A percentile compares a stretch with the other conserved stretches of the same genome.
phyloP scores from a whole-genome alignment of 768 basidiomycete species.

The Rhizopogon vulgaris region DNA sequence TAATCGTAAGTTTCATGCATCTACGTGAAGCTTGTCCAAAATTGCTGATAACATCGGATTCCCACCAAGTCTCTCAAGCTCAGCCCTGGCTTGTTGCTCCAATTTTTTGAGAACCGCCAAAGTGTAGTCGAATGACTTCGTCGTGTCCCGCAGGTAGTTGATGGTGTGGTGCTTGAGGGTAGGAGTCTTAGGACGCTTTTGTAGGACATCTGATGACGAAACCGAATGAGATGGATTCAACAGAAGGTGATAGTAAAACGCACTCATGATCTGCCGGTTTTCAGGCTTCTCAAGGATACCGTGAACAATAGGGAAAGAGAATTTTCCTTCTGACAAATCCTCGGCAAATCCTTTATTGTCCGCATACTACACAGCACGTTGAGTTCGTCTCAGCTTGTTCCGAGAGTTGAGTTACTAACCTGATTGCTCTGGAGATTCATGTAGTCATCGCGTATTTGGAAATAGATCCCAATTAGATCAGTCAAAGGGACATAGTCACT shows the following conservation, averaged over 20 bases:
- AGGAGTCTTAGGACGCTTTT: conserved; percentile 78
- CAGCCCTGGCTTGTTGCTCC: conserved; percentile 58
- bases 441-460: conserved; percentile 58
- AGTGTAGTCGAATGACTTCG: conserved; percentile 87
- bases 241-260: conserved; percentile 26
- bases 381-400: background rate
- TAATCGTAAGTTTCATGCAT: background rate
- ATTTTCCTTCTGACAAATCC: conserved; percentile 94
- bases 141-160: conserved; percentile 66
- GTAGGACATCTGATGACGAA: conserved; percentile 66
- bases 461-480: conserved; percentile 51
- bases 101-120: conserved; percentile 59
- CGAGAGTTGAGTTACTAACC: conserved; percentile 4
- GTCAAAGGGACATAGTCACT: conserved; percentile 54
- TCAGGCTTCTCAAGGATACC: conserved; percentile 72
- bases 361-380: conserved; percentile 54
- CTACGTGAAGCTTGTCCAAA: conserved; percentile 45
- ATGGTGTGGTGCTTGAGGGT: conserved; percentile 80
- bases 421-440: conserved; percentile 24
- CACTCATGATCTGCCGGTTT: conserved; percentile 81
- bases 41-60: conserved; percentile 57
- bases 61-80: conserved; percentile 73
- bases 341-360: conserved; percentile 87
- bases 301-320: conserved; percentile 94
- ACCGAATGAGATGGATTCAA: background rate